A percentile compares a stretch with the other conserved stretches of the same genome.
Conservation (phyloP, 2,329 filamentous ascomycete species). For the Mycosphaerelloides madeirae region DNA sequence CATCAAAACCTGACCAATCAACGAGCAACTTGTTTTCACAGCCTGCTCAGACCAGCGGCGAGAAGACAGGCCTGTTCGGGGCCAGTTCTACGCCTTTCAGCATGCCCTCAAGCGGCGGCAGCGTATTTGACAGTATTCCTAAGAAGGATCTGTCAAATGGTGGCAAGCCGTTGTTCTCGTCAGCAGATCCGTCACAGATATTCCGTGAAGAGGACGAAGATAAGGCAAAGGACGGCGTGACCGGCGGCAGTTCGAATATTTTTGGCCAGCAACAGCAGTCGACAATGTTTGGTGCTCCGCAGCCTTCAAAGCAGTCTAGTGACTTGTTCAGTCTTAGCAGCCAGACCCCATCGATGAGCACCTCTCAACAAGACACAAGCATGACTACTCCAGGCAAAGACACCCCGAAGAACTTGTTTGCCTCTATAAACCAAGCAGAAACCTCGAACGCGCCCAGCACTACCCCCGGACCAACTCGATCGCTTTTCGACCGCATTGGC, state of each 20-base stretch:
- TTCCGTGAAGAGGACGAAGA: conserved; percentile 14
- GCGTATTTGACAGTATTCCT: conserved; percentile 16
- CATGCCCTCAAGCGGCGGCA: conserved; percentile 2
- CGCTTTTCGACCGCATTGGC: conserved; percentile 17
- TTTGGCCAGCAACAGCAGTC: conserved; percentile 7
- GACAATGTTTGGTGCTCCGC: neutral
- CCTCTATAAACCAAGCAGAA: conserved; percentile 4
- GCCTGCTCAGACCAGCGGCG: conserved; percentile 3
- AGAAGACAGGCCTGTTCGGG: conserved; percentile 16
- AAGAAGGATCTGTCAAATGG: conserved; percentile 10
- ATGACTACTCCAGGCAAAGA: conserved; percentile 25
- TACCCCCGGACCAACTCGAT: conserved; percentile 7
- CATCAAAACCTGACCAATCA: conserved; percentile 1
- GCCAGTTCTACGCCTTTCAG: conserved; percentile 2
- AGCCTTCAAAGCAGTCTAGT: conserved; percentile 3
- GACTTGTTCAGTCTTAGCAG: neutral
- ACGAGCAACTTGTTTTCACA: conserved; percentile 10
- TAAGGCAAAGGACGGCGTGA: conserved; percentile 6
- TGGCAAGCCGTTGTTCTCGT: conserved; percentile 15
- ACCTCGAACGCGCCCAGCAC: conserved; percentile 11
- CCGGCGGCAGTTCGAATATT: conserved; percentile 1
- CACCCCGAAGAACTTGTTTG: conserved; percentile 18
- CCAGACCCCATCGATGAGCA: neutral
- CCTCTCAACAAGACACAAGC: conserved; percentile 22
- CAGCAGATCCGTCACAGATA: conserved; percentile 16